Conservation (phyloP, 352 stramenopile species). For the Pythium dissotocum region DNA sequence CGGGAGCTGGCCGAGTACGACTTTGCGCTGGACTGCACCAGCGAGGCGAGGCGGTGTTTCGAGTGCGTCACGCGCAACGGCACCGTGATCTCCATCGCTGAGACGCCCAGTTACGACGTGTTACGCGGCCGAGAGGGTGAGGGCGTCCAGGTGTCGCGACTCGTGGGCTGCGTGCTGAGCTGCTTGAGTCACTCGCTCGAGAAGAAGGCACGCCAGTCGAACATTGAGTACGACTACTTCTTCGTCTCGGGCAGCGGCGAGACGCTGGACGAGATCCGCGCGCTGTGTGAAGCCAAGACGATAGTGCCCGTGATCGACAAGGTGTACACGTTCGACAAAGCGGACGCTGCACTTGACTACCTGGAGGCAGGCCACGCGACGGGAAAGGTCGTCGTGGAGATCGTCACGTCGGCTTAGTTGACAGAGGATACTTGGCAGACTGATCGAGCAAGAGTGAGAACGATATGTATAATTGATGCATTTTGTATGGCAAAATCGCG, state of each 20-base stretch:
- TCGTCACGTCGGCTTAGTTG: conserved; percentile 21
- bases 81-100: conserved; percentile 58
- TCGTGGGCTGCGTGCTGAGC: conserved; percentile 51
- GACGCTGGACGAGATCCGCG: conserved; percentile 53
- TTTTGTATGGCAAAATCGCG: conserved; percentile 4
- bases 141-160: conserved; percentile 44
- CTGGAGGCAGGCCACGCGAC: conserved; percentile 57
- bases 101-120: conserved; percentile 49
- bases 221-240: conserved; percentile 60
- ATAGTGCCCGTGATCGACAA: conserved; percentile 68
- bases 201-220: conserved; percentile 44
- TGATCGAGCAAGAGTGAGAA: background rate
- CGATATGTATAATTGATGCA: background rate
- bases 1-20: conserved; percentile 70
- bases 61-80: conserved; percentile 59
- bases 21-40: conserved; percentile 76
- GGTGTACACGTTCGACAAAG: conserved; percentile 69
- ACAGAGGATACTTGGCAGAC: background rate
- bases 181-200: conserved; percentile 64
- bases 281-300: conserved; percentile 41
- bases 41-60: conserved; percentile 63
- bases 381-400: conserved; percentile 70
- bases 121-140: conserved; percentile 34
- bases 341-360: conserved; percentile 60
- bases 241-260: conserved; percentile 45